Base-by-base conservation (phyloP, 2,329 filamentous ascomycete species). In the Chrysoporthe austroafricana region DNA sequence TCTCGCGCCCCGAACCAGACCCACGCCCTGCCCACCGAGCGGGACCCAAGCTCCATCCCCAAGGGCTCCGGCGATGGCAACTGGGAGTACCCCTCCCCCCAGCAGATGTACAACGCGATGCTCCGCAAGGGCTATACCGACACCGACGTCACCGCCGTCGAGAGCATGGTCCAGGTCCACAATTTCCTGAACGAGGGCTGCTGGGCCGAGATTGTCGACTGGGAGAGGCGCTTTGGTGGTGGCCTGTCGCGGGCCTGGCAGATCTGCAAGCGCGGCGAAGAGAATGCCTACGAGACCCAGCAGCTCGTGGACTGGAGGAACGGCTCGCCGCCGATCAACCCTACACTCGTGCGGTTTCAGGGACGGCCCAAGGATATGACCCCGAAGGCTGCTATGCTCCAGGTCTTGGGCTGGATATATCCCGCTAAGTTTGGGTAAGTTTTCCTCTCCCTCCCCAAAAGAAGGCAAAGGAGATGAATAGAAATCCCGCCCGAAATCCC, bases 81-180 rank as follows among this genome's bases (percentile, higher is more conserved):
- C 75, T 99, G 96, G 96, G 96, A 98, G 79, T 99, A 99, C 77
- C 96, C 96, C 0, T 97, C 94, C 0, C 95, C 96, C 0, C 96
- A 99, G 82, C 96, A 99, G 80, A 99, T 99, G 96, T 99, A 98
- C 85, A 98, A 99, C 76, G 96, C 96, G 8, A 91, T 99, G 81
- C 83, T 98, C 70, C 91, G 96, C 71, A 99, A 99, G 80, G 96
- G 96, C 68, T 96, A 97, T 80, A 94, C 91, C 0, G 94, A 98
- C 77, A 98, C 96, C 0, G 94, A 97, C 66, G 88, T 93, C 65
- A 96, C 95, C 26, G 94, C 94, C 3, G 94, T 99, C 16, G 94
- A 97, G 80, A 90, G 91, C 75, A 99, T 99, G 96, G 96, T 99
- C 6, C 91, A 93, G 0, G 93, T 98, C 13, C 96, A 99, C 84